A percentile compares a stretch with the other conserved stretches of the same genome.
These are phyloP conservation scores for Hypoxylon lienhwacheense DNA, from an alignment of 495 filamentous ascomycete species.

Conservation along the genomic window DNA sequence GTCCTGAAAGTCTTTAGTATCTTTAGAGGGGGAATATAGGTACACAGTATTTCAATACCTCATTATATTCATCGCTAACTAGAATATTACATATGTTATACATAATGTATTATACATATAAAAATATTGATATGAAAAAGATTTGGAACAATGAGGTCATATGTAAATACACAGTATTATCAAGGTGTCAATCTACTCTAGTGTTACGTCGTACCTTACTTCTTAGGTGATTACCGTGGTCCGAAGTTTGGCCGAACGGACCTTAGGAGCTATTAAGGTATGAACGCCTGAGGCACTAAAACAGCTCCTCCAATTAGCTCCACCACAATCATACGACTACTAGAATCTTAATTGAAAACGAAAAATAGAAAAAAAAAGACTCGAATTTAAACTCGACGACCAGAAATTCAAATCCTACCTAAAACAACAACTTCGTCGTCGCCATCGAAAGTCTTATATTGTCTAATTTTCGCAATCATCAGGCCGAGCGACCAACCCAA, in stretches of 20 bases:
- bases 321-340: slow-evolving; percentile 38
- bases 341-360: slow-evolving; percentile 2
- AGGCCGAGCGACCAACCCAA: slow-evolving; percentile 40
- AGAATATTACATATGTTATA: no score
- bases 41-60: background rate
- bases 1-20: no score
- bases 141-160: no score
- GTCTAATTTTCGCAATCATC: slow-evolving; percentile 30
- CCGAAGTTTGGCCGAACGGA: slow-evolving; percentile 35
- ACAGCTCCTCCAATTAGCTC: slow-evolving; percentile 32
- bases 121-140: background rate
- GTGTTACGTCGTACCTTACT: slow-evolving; percentile 27
- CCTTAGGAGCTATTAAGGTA: background rate
- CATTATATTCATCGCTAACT: no score
- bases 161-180: no score
- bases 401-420: slow-evolving; percentile 13
- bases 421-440: slow-evolving; percentile 38
- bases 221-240: slow-evolving; percentile 24
- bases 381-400: slow-evolving; percentile 25
- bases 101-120: background rate
- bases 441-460: slow-evolving; percentile 36
- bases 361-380: slow-evolving; percentile 29
- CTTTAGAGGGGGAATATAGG: no score
- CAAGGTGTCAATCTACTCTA: no score
- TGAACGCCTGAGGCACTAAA: slow-evolving; percentile 28